phyloP scores from a whole-genome alignment of 2,329 filamentous ascomycete genomes.

The Ophiostoma quercus region DNA sequence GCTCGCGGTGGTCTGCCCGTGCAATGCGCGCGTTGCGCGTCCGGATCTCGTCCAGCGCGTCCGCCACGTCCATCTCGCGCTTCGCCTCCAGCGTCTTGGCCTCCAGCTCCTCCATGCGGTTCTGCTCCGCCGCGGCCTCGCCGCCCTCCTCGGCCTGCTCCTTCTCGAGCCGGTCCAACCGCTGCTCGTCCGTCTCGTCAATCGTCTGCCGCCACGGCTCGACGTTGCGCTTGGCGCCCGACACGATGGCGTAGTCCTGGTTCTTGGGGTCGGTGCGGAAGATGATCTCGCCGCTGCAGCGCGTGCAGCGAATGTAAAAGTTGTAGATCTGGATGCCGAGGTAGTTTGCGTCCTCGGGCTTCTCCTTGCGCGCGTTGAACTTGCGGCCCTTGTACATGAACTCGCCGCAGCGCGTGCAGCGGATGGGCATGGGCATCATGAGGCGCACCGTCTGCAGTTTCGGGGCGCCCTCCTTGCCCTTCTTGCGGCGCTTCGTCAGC shows the following conservation, averaged over 20 bases:
- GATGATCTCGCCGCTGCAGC: slow-evolving; percentile 80
- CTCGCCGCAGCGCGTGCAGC: slow-evolving; percentile 46
- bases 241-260: slow-evolving; percentile 70
- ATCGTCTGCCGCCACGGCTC: slow-evolving; percentile 71
- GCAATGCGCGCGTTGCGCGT: slow-evolving; percentile 86
- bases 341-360: slow-evolving; percentile 76
- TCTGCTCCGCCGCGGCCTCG: slow-evolving; percentile 55
- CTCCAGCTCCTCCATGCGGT: slow-evolving; percentile 93
- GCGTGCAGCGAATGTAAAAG: slow-evolving; percentile 87
- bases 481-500: slow-evolving; percentile 61
- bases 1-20: slow-evolving; percentile 63
- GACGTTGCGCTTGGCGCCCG: slow-evolving; percentile 85
- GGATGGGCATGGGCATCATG: slow-evolving; percentile 84
- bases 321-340: slow-evolving; percentile 79
- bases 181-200: slow-evolving; percentile 81
- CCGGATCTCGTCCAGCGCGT: slow-evolving; percentile 90
- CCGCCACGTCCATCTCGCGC: slow-evolving; percentile 92
- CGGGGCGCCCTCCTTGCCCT: slow-evolving; percentile 51
- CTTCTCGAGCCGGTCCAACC: slow-evolving; percentile 73
- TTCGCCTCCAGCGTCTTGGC: slow-evolving; percentile 89
- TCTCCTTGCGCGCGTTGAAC: slow-evolving; percentile 94
- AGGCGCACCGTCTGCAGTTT: slow-evolving; percentile 81
- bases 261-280: slow-evolving; percentile 95
- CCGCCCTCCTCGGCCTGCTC: slow-evolving; percentile 58
- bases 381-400: slow-evolving; percentile 60